Percentiles rank a stretch among this genome's conserved stretches.
Conservation (phyloP, 306 rosid genomes). For the Cicer bijugum region DNA sequence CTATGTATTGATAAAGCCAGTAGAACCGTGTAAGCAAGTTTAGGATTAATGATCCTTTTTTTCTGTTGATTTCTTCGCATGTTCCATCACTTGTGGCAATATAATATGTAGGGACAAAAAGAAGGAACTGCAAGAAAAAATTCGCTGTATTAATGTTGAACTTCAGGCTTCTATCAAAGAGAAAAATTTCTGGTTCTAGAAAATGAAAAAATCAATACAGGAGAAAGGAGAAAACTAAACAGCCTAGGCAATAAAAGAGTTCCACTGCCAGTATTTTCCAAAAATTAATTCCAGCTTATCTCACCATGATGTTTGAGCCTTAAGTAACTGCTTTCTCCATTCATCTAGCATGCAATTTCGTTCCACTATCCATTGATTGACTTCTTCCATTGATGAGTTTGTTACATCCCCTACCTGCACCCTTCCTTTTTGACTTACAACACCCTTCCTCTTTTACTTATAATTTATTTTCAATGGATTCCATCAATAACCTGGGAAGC, state of each 20-base stretch:
- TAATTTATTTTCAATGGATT: neutral
- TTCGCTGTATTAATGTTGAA: neutral
- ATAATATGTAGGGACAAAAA: no score
- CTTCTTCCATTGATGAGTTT: neutral
- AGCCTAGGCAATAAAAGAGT: neutral
- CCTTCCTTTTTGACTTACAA: neutral
- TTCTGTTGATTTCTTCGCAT: no score
- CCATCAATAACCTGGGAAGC: neutral
- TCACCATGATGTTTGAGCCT: neutral
- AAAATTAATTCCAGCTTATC: neutral
- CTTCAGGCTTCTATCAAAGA: neutral
- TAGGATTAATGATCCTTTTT: neutral
- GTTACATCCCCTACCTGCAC: neutral
- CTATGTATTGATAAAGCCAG: neutral
- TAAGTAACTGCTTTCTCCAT: neutral
- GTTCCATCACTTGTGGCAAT: no score
- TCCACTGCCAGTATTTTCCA: neutral
- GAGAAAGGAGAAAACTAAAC: neutral
- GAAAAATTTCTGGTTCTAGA: no score
- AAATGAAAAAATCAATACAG: neutral
- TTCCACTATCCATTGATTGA: neutral
- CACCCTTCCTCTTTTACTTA: no score
- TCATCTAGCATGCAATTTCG: slow-evolving; percentile 3
- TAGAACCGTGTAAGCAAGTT: neutral
- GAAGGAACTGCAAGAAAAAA: neutral